Conservation (phyloP, 2,329 filamentous ascomycete genomes). For the Scedosporium minutisporum region DNA sequence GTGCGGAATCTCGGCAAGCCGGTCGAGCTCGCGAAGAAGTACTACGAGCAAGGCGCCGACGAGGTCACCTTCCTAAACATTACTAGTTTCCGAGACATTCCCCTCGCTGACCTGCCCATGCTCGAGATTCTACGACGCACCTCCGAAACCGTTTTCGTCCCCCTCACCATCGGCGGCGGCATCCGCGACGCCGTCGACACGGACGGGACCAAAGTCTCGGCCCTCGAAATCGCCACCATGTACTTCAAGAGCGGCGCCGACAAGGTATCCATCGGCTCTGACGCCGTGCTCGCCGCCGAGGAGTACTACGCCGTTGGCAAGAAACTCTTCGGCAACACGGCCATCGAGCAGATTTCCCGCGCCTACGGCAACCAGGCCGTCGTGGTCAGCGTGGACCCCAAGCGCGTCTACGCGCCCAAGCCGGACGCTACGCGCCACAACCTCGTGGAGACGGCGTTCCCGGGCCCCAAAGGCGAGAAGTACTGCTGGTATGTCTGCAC, state of each 20-base stretch:
- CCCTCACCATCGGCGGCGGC: constrained; percentile 88
- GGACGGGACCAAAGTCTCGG: constrained; percentile 76
- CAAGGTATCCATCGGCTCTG: constrained; percentile 93
- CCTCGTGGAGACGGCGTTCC: constrained; percentile 59
- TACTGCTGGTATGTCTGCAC: constrained; percentile 98
- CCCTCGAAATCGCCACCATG: constrained; percentile 86
- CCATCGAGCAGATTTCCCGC: constrained; percentile 87
- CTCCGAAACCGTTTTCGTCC: constrained; percentile 88
- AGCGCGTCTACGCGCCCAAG: constrained; percentile 75
- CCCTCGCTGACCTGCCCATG: constrained; percentile 88
- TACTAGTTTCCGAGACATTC: constrained; percentile 92
- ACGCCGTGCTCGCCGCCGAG: constrained; percentile 87
- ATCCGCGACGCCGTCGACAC: constrained; percentile 88
- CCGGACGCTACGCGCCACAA: constrained; percentile 61
- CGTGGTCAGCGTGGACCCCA: constrained; percentile 90
- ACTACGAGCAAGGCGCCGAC: constrained; percentile 94
- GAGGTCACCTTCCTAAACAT: constrained; percentile 98
- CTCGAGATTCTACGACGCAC: constrained; percentile 81
- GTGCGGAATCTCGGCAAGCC: constrained; percentile 95
- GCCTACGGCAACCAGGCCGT: constrained; percentile 97
- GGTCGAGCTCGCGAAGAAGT: constrained; percentile 83
- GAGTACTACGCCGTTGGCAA: constrained; percentile 69
- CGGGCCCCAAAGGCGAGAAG: constrained; percentile 65
- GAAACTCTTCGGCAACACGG: constrained; percentile 67
- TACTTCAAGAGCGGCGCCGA: constrained; percentile 97